Evolutionary conservation across 176 grass and related monocot genomes (phyloP), one percentile per base, ranked within the genome.

Genomic region (Otatea glauca): DNA sequence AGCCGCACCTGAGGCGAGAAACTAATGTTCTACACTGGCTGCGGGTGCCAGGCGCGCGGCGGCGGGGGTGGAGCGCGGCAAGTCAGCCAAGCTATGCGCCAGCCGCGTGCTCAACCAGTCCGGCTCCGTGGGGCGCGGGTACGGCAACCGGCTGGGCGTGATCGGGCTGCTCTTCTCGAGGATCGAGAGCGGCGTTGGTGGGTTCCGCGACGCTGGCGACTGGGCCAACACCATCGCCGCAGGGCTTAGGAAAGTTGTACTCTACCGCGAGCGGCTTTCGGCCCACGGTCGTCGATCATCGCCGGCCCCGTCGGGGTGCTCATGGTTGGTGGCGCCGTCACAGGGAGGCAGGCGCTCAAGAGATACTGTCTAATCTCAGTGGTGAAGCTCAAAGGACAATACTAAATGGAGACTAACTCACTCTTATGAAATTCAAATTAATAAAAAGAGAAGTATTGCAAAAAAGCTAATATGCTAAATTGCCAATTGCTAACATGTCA

Each of bases 171-270:
- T 94, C 61, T 97, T 92, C 87, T 85, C 75, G 2, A 87, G 82
- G 27, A 56, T 90, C 54, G 90, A 94, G 90, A 88, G 89, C 53
- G 82, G 78, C 79, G 84, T 88, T 62, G 81, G 81, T 7, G 81
- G n/a, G 12, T 3, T 80, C 42, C 93, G 88, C 76, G 94, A 84
- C 83, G 64, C 74, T 3, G 90, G 93, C 24, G 92, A 89, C 77
- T 94, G 90, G 92, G n/a, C 85, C 80, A 97, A 94, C 86, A 90
- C 80, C 62, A 82, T 97, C 21, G 90, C 81, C 43, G 92, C 86
- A 0, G 94, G 94, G 70, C 23, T 97, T 1, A 88, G 92, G 3
- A 80, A 90, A 0, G 94, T 92, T 4, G 45, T 81, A 48, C 77
- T 94, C 47, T 92, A 83, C 81, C 35, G 2, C 77, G 87, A 11